phyloP scores from a whole-genome alignment of 768 basidiomycete genomes.

The Agrocybe pediades region DNA sequence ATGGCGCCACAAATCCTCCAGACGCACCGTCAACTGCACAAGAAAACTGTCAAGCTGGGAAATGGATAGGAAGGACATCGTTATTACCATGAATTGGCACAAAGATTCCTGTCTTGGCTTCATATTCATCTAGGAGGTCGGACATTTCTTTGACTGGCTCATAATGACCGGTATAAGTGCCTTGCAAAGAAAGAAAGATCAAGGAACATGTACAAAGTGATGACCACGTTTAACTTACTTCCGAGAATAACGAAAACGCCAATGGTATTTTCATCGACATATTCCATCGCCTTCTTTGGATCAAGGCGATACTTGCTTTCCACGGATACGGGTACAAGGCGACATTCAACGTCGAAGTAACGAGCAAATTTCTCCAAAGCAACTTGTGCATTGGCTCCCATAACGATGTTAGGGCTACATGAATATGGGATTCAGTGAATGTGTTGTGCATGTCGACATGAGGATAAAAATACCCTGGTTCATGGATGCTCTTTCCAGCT shows the following conservation, averaged over 20 bases:
- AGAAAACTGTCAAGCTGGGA: conserved; percentile 34
- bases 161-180: conserved; percentile 67
- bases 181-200: conserved; percentile 34
- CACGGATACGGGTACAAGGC: conserved; percentile 51
- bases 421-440: not conserved
- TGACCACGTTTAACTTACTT: conserved; percentile 28
- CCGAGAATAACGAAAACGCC: conserved; percentile 60
- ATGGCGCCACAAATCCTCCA: conserved; percentile 70
- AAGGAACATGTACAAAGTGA: conserved; percentile 39
- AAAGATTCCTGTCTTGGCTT: conserved; percentile 56
- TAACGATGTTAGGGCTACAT: conserved; percentile 59
- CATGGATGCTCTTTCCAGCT: conserved; percentile 70
- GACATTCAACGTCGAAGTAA: conserved; percentile 69
- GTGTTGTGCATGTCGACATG: not conserved
- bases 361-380: conserved; percentile 74
- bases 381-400: conserved; percentile 76
- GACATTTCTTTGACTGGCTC: conserved; percentile 89
- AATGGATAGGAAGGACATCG: conserved; percentile 32
- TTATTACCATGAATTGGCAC: conserved; percentile 74
- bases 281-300: conserved; percentile 63
- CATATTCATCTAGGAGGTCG: conserved; percentile 66
- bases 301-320: conserved; percentile 58
- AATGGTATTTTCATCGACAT: conserved; percentile 75
- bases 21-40: conserved; percentile 60
- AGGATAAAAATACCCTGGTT: conserved; percentile 60